Evolutionary conservation across 768 basidiomycete species (phyloP).

Genomic region (Nidularia pulvinata): DNA sequence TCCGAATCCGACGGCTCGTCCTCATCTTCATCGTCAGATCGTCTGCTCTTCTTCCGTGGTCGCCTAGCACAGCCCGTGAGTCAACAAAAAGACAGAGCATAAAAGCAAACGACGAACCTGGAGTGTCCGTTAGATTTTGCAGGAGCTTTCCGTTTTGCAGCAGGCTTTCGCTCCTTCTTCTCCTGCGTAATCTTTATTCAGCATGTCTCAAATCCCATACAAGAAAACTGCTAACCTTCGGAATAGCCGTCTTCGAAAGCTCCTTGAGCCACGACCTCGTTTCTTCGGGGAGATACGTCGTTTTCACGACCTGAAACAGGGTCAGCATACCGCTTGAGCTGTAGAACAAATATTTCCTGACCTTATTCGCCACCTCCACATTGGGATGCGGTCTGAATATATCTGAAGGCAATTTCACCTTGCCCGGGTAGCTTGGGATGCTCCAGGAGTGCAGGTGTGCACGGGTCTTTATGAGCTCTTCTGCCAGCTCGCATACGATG

Average conservation of each 20-base stretch:
- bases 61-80: slow-evolving; percentile 21
- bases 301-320: slow-evolving; percentile 57
- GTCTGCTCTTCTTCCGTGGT: slow-evolving; percentile 28
- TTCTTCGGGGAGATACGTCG: slow-evolving; percentile 65
- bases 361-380: slow-evolving; percentile 66
- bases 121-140: slow-evolving; percentile 44
- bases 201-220: not conserved
- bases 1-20: slow-evolving; percentile 19
- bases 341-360: not conserved
- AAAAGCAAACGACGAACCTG: slow-evolving; percentile 34
- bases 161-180: slow-evolving; percentile 46
- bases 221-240: slow-evolving; percentile 24
- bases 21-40: slow-evolving; percentile 29
- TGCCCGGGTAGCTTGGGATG: slow-evolving; percentile 78
- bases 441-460: slow-evolving; percentile 71
- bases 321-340: not conserved
- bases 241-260: slow-evolving; percentile 29
- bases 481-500: slow-evolving; percentile 83
- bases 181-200: slow-evolving; percentile 33
- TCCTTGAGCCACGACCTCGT: slow-evolving; percentile 58
- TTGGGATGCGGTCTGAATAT: slow-evolving; percentile 75
- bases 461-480: slow-evolving; percentile 79
- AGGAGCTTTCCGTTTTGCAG: slow-evolving; percentile 55
- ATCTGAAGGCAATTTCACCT: slow-evolving; percentile 77
- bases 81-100: slow-evolving; percentile 1